Base-by-base conservation (phyloP, 352 stramenopile species). In the Phytopythium mirpurense region DNA sequence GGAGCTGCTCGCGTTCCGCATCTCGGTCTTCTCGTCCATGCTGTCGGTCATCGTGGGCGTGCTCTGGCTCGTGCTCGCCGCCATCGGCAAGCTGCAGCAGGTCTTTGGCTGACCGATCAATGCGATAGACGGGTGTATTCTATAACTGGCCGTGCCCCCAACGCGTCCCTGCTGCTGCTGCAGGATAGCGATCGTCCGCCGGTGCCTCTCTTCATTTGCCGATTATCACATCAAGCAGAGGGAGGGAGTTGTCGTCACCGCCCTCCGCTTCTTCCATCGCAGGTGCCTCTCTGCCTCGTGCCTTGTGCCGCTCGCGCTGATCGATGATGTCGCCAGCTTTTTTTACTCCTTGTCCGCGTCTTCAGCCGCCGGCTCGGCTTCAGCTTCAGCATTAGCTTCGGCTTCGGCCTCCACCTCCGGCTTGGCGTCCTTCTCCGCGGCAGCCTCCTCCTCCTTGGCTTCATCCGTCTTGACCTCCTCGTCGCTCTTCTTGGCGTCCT, bases 1-100 rank as follows among this genome's bases (percentile, higher is more conserved):
- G 12, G 78, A 88, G 63, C 54, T 85, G 46, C 65, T 93, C 41
- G 83, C 80, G 34, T 93, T 89, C 56, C 70, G 78, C 19, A 84
- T 93, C 60, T 74, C 76, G 51, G 79, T 95, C 52, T 87, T 91
- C 54, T 92, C 79, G 54, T 87, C 85, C 45, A 74, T 90, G 68
- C 59, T 94, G 7, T 93, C 83, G n/a, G 72, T 94, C 16, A 72
- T 88, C 40, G 83, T 95, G 23, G 86, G 86, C 42, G 47, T 93
- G 0, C 51, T 95, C 32, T 95, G 86, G 86, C 68, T 95, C 57
- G 76, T 88, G 45, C 64, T 95, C 31, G 72, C 78, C 15, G 74
- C 78, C 10, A 57, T 82, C 27, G 85, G 81, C 43, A 91, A 92
- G 50, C 68, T 95, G 26, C 74, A 90, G 58, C 60, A 91, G 47